Base-by-base conservation (phyloP, 129 eudicot genomes). In the Centaurea solstitialis region DNA sequence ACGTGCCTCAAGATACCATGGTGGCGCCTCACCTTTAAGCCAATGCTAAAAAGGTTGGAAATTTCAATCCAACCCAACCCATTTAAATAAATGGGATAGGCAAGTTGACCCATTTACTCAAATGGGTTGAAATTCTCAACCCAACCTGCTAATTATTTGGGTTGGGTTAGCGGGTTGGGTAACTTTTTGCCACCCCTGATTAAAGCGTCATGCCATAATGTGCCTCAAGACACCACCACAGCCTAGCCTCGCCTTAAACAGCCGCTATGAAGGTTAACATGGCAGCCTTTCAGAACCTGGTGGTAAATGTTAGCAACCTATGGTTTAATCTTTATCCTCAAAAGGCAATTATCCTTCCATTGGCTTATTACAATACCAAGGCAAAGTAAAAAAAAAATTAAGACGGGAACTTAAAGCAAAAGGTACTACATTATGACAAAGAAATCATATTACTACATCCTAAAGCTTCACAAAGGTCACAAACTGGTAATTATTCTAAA, bases 291-390 rank as follows among this genome's bases (percentile, higher is more conserved):
- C n/a, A 47, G 59, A 13, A 47, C n/a, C 59, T 47, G 59, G 59
- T 3, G 18, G 59, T 47, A 47, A 39, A 37, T 12, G 50, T 76
- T 37, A 38, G 38, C 35, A 20, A 7, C 71, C 57, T 76, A 37
- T 76, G 38, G 39, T 28, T 6, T 7, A 40, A 35, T 21, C 13
- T 76, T 66, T 24, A 22, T 65, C 50, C 59, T 76, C 41, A 21
- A 76, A 22, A 13, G 62, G 6, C 37, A 76, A 37, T 33, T 30
- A 76, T 59, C 53, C 70, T 61, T 62, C 57, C 57, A 76, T 38
- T 62, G 61, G 20, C 80, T n/a, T 22, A 64, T n/a, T 50, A 50
- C 15, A 50, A 50, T 50, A 50, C 62, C 62, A 50, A 50, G 62
- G 62, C 20, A 50, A 4, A 4, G 20, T 4, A 50, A 15, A 7